phyloP scores from a whole-genome alignment of 1,139 yeast genomes.

The Fermentozyma sake region DNA sequence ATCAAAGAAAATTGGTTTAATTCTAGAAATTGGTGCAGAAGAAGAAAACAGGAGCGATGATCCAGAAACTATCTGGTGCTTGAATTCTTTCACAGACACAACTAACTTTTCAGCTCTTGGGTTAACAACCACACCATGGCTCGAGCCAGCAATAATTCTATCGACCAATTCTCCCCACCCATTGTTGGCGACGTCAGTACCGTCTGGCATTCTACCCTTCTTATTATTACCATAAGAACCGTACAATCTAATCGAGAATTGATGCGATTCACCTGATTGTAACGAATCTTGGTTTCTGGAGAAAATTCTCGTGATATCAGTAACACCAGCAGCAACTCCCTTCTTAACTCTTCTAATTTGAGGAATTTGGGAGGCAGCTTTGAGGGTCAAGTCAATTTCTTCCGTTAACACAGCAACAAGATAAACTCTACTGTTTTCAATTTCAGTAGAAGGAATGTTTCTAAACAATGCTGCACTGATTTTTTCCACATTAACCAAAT shows the following conservation, averaged over 20 bases:
- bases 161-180: constrained; percentile 93
- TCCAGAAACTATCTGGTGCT: constrained; percentile 44
- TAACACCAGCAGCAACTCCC: constrained; percentile 87
- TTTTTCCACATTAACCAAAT: constrained; percentile 58
- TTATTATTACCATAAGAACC: constrained; percentile 56
- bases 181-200: constrained; percentile 36
- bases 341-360: constrained; percentile 52
- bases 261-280: constrained; percentile 61
- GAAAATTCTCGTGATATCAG: constrained; percentile 79
- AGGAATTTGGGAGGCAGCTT: constrained; percentile 20
- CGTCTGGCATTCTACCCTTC: constrained; percentile 18
- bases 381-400: constrained; percentile 38
- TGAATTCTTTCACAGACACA: constrained; percentile 71
- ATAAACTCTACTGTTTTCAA: constrained; percentile 58
- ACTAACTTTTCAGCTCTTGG: constrained; percentile 75
- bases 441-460: constrained; percentile 70
- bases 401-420: constrained; percentile 69
- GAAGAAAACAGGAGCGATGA: constrained; percentile 36
- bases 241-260: constrained; percentile 66
- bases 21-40: constrained; percentile 53
- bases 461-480: constrained; percentile 77
- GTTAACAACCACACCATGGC: constrained; percentile 74
- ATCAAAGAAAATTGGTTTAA: constrained; percentile 61
- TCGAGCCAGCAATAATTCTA: constrained; percentile 72
- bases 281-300: constrained; percentile 60